phyloP scores from a whole-genome alignment of 768 basidiomycete species.

The Naganishia antarctica region DNA sequence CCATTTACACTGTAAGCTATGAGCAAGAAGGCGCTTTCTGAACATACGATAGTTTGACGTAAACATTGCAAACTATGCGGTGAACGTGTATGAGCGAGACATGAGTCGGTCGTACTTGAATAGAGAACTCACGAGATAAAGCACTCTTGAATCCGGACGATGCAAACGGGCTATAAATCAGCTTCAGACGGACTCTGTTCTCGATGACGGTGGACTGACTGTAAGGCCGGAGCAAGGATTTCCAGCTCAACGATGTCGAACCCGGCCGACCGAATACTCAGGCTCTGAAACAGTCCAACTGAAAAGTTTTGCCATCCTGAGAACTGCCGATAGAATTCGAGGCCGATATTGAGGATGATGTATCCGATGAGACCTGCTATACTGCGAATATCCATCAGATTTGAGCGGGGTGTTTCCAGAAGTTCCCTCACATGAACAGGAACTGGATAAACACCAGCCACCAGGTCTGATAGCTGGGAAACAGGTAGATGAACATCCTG shows the following conservation, averaged over 20 bases:
- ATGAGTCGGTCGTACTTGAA: no score
- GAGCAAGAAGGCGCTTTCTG: background rate
- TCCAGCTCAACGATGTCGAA: conserved; percentile 39
- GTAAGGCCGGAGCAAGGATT: conserved; percentile 36
- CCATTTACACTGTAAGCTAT: background rate
- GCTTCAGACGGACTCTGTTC: background rate
- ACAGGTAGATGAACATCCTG: conserved; percentile 46
- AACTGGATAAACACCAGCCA: conserved; percentile 35
- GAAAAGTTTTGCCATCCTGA: conserved; percentile 36
- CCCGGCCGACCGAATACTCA: conserved; percentile 40
- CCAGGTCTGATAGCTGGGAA: conserved; percentile 47
- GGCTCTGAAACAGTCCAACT: conserved; percentile 38
- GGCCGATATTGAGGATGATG: conserved; percentile 39
- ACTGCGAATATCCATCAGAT: background rate
- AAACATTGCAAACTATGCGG: conserved; percentile 5
- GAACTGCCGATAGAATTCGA: conserved; percentile 29
- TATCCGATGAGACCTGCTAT: conserved; percentile 35
- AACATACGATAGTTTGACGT: conserved; percentile 23
- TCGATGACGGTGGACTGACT: conserved; percentile 29
- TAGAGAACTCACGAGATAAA: background rate
- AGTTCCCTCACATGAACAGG: conserved; percentile 37
- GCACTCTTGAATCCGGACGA: background rate
- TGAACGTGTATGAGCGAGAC: no score
- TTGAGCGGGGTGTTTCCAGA: background rate
- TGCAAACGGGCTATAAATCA: no score